These are phyloP conservation scores for Iodosphaeria phyllophila DNA, from an alignment of 2,329 filamentous ascomycete genomes.

Conservation along the genomic window DNA sequence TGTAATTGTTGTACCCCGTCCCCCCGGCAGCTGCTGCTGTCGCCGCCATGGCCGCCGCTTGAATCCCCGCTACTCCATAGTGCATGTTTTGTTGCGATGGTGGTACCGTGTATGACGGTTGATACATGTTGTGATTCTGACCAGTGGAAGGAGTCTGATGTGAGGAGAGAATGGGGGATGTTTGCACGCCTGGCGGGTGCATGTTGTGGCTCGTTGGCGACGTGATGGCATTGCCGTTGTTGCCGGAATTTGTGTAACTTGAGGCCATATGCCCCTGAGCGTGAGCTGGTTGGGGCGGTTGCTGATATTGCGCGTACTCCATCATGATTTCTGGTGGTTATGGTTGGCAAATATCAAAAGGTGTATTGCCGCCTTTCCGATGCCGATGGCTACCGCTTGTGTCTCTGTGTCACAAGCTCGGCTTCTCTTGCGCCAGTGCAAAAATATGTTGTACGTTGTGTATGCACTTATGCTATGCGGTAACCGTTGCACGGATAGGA, in stretches of 20 bases:
- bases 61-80: constrained; percentile 67
- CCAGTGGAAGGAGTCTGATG: constrained; percentile 47
- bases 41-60: constrained; percentile 80
- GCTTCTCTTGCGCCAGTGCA: too few species aligned
- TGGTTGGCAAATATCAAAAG: too few species aligned
- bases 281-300: constrained; percentile 47
- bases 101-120: constrained; percentile 56
- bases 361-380: too few species aligned
- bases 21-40: constrained; percentile 83
- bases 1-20: constrained; percentile 43
- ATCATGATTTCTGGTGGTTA: too few species aligned
- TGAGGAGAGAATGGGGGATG: constrained; percentile 66
- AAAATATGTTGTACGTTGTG: too few species aligned
- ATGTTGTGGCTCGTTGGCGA: constrained; percentile 55
- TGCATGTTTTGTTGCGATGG: constrained; percentile 61
- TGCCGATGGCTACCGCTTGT: too few species aligned
- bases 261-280: constrained; percentile 34
- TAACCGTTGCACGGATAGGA: too few species aligned
- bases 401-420: too few species aligned
- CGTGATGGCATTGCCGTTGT: constrained; percentile 40
- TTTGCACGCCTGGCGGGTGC: constrained; percentile 48
- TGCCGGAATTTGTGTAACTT: constrained; percentile 44
- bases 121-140: constrained; percentile 60
- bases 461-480: too few species aligned
- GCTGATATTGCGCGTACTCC: constrained; percentile 60